A percentile compares a stretch with the other conserved stretches of the same genome.
Conservation (phyloP, 345 rosid species). For the Dovyalis caffra region DNA sequence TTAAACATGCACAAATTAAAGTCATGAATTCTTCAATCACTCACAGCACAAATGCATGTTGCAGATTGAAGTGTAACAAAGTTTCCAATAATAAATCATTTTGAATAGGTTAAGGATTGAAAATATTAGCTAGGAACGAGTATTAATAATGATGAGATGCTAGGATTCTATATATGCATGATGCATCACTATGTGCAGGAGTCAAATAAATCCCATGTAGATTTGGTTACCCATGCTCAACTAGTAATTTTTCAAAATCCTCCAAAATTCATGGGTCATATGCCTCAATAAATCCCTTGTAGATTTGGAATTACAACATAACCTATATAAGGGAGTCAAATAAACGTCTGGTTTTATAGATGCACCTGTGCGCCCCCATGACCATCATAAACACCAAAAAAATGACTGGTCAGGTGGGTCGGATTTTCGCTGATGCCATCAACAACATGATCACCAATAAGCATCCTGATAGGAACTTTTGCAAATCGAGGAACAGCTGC, state of each 20-base stretch:
- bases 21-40: neutral
- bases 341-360: slow-evolving; percentile 1
- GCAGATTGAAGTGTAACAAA: neutral
- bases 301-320: neutral
- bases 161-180: neutral
- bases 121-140: neutral
- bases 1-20: neutral
- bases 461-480: slow-evolving; percentile 28
- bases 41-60: neutral
- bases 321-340: neutral
- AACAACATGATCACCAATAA: slow-evolving; percentile 15
- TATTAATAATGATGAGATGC: neutral
- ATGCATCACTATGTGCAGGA: neutral
- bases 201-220: neutral
- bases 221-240: neutral
- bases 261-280: neutral
- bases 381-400: slow-evolving; percentile 35
- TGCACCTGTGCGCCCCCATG: slow-evolving; percentile 33
- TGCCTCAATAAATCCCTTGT: neutral
- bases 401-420: slow-evolving; percentile 26
- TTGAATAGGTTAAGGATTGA: neutral
- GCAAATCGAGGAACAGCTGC: slow-evolving; percentile 25
- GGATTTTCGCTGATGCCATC: slow-evolving; percentile 19
- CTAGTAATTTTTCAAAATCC: neutral
- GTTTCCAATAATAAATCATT: neutral